A percentile compares a stretch with the other conserved stretches of the same genome.
phyloP scores from a whole-genome alignment of 2,329 filamentous ascomycete genomes.

The Akanthomyces muscarius region DNA sequence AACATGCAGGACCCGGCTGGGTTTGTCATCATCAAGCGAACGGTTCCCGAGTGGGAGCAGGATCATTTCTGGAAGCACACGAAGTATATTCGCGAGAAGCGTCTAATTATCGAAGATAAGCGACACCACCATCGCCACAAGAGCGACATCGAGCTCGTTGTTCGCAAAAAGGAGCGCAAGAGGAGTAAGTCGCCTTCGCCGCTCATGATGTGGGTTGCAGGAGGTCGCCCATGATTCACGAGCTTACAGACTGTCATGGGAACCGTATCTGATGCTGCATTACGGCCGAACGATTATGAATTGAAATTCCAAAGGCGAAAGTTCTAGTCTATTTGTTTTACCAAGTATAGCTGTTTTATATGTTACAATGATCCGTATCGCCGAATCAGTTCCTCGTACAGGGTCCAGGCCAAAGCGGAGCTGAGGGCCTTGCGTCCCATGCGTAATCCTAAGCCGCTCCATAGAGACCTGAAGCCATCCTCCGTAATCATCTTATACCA shows the following conservation, averaged over 20 bases:
- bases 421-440: conserved; percentile 91
- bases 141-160: conserved; percentile 43
- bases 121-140: conserved; percentile 42
- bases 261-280: background rate
- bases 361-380: conserved; percentile 35
- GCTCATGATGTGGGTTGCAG: conserved; percentile 55
- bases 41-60: conserved; percentile 68
- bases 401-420: conserved; percentile 92
- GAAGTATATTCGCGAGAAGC: conserved; percentile 55
- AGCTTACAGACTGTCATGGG: background rate
- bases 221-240: conserved; percentile 32
- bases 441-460: conserved; percentile 79
- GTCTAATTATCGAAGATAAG: conserved; percentile 46
- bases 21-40: conserved; percentile 69
- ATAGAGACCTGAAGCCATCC: conserved; percentile 75
- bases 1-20: conserved; percentile 56
- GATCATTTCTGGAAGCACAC: conserved; percentile 71
- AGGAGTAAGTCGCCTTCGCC: conserved; percentile 53
- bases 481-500: conserved; percentile 72
- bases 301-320: conserved; percentile 8
- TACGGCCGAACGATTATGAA: conserved; percentile 4
- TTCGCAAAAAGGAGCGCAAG: conserved; percentile 54
- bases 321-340: conserved; percentile 12
- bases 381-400: conserved; percentile 90
- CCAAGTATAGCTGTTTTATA: conserved; percentile 4